Evolutionary conservation across 1,284 basidiomycete genomes (phyloP).

Genomic region (Anthracocystis panici-leucophaei): DNA sequence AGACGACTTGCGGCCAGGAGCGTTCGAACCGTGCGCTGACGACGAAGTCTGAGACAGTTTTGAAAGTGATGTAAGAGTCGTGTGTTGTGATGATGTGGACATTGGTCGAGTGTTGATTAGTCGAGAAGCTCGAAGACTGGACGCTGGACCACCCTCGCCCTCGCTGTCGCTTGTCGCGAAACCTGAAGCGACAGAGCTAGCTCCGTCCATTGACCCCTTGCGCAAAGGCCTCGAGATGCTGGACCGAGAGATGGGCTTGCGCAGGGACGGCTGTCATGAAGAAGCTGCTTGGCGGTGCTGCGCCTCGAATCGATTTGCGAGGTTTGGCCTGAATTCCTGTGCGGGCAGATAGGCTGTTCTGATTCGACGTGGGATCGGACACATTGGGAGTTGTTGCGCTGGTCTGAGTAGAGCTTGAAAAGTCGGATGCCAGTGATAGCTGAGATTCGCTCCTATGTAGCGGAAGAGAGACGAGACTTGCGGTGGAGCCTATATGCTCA

Average conservation of each 20-base stretch:
- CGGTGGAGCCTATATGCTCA: slow-evolving; percentile 48
- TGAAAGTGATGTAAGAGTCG: slow-evolving; percentile 16
- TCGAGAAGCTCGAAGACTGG: slow-evolving; percentile 22
- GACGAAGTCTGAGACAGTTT: slow-evolving; percentile 26
- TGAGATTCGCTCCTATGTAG: slow-evolving; percentile 32
- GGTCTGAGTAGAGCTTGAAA: slow-evolving; percentile 25
- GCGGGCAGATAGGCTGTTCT: slow-evolving; percentile 4
- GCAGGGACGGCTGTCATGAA: slow-evolving; percentile 33
- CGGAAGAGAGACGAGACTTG: slow-evolving; percentile 54
- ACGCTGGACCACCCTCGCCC: slow-evolving; percentile 29
- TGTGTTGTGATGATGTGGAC: background rate
- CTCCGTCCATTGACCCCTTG: slow-evolving; percentile 30
- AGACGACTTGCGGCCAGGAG: slow-evolving; percentile 28
- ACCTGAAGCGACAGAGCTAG: slow-evolving; percentile 28
- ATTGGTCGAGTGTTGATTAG: slow-evolving; percentile 19
- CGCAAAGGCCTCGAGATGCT: slow-evolving; percentile 46
- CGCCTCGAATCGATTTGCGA: slow-evolving; percentile 35
- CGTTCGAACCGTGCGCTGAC: slow-evolving; percentile 4
- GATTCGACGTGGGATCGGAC: background rate
- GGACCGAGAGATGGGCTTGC: slow-evolving; percentile 38
- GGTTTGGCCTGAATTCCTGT: slow-evolving; percentile 13
- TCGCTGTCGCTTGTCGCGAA: slow-evolving; percentile 59
- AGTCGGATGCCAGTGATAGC: slow-evolving; percentile 21
- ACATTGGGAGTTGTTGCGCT: background rate
- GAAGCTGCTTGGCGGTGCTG: slow-evolving; percentile 54